A percentile compares a stretch with the other conserved stretches of the same genome.
These are phyloP conservation scores for Plantago major DNA, from an alignment of 257 asterid species.

Conservation along the genomic window DNA sequence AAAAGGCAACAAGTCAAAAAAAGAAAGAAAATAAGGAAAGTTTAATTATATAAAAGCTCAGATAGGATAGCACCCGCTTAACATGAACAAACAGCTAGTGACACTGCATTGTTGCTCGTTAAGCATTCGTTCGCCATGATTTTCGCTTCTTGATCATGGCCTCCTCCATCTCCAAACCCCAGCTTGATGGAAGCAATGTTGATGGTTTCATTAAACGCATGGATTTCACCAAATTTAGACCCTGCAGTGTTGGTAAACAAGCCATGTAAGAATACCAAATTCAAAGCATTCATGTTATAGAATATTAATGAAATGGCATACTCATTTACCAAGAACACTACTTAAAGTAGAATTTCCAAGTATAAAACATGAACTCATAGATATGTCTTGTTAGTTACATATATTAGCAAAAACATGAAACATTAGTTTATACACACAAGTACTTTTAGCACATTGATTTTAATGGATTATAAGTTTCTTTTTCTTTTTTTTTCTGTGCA, in stretches of 20 bases:
- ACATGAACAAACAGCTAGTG: background rate
- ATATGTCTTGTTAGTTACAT: no score
- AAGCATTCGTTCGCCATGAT: conserved; percentile 6
- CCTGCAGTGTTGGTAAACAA: conserved; percentile 28
- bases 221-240: background rate
- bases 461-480: background rate
- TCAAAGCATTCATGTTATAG: no score
- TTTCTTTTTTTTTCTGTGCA: background rate
- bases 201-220: conserved; percentile 22
- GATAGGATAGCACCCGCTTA: conserved; percentile 69
- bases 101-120: conserved; percentile 10
- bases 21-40: background rate
- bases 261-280: background rate
- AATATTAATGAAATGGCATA: no score
- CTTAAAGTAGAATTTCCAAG: no score
- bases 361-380: no score
- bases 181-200: conserved; percentile 7
- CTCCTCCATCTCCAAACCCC: conserved; percentile 18
- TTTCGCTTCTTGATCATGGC: conserved; percentile 26
- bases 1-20: conserved; percentile 69
- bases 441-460: background rate
- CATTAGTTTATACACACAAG: background rate
- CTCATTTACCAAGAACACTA: no score
- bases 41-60: conserved; percentile 49
- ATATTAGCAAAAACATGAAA: background rate